phyloP scores from a whole-genome alignment of 2,329 filamentous ascomycete species.

The Ophiostoma sp. region DNA sequence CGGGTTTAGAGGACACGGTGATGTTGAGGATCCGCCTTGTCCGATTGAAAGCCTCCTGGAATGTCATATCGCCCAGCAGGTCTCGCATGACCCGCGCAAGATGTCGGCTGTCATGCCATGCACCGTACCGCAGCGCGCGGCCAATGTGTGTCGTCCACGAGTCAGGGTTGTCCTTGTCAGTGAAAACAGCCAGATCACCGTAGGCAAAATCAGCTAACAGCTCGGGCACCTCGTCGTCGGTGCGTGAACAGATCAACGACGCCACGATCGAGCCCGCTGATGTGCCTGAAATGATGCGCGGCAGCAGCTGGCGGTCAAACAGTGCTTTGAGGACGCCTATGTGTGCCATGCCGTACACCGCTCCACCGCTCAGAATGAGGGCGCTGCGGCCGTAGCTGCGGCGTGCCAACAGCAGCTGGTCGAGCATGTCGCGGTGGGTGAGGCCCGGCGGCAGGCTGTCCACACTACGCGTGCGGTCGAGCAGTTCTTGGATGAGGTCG shows the following conservation, averaged over 20 bases:
- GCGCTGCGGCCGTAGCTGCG: slow-evolving; percentile 83
- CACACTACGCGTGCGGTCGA: slow-evolving; percentile 49
- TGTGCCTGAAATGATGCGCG: slow-evolving; percentile 80
- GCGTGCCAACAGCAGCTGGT: slow-evolving; percentile 64
- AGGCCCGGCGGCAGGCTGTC: slow-evolving; percentile 46
- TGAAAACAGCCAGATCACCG: slow-evolving; percentile 77
- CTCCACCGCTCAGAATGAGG: slow-evolving; percentile 75
- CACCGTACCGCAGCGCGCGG: slow-evolving; percentile 72
- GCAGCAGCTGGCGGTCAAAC: slow-evolving; percentile 67
- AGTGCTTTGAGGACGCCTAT: slow-evolving; percentile 80
- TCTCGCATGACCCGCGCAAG: slow-evolving; percentile 74
- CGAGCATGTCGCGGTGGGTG: slow-evolving; percentile 55
- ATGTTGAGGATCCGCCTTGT: slow-evolving; percentile 90
- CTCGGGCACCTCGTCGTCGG: slow-evolving; percentile 69
- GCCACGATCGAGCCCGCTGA: slow-evolving; percentile 85
- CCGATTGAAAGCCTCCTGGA: slow-evolving; percentile 93
- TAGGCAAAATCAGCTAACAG: slow-evolving; percentile 67
- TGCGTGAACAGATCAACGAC: slow-evolving; percentile 70
- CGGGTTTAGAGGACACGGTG: slow-evolving; percentile 78
- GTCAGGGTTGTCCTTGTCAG: slow-evolving; percentile 53
- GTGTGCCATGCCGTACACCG: slow-evolving; percentile 87
- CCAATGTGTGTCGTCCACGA: slow-evolving; percentile 63
- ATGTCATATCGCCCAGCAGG: slow-evolving; percentile 82
- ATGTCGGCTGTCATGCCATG: slow-evolving; percentile 78
- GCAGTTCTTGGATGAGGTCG: slow-evolving; percentile 64